Conservation (phyloP, 2,329 filamentous ascomycete genomes). For the Cytospora paraplurivora region DNA sequence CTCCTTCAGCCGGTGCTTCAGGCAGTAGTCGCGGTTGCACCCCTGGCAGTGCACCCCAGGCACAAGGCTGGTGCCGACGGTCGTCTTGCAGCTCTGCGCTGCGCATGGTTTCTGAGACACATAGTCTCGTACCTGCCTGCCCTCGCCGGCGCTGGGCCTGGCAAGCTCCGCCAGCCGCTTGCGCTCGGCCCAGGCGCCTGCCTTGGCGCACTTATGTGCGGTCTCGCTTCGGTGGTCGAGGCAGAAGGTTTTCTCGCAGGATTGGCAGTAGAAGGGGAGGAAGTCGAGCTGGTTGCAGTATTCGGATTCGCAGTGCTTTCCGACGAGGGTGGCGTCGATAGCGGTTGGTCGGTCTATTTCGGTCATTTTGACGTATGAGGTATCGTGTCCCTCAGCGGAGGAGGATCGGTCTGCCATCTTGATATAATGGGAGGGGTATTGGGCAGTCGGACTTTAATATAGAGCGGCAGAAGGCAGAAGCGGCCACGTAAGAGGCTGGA, state of each 20-base stretch:
- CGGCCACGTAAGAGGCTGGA: slow-evolving; percentile 22
- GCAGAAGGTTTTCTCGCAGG: slow-evolving; percentile 82
- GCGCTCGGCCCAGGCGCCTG: slow-evolving; percentile 64
- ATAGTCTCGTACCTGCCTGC: slow-evolving; percentile 55
- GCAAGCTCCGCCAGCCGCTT: slow-evolving; percentile 57
- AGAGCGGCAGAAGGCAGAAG: slow-evolving; percentile 18
- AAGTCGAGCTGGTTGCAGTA: slow-evolving; percentile 97
- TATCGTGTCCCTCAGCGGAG: slow-evolving; percentile 42
- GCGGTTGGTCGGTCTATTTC: slow-evolving; percentile 47
- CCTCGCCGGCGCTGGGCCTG: slow-evolving; percentile 55
- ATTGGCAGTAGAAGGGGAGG: slow-evolving; percentile 90
- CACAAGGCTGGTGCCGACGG: slow-evolving; percentile 67
- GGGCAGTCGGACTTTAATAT: not conserved
- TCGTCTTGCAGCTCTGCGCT: slow-evolving; percentile 66
- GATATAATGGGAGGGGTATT: slow-evolving; percentile 24
- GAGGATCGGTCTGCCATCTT: slow-evolving; percentile 57
- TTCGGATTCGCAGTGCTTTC: slow-evolving; percentile 85
- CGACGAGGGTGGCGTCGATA: slow-evolving; percentile 77
- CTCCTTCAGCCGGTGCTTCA: slow-evolving; percentile 74
- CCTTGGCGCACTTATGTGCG: slow-evolving; percentile 68
- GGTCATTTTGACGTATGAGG: slow-evolving; percentile 72
- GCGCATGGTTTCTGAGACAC: slow-evolving; percentile 69
- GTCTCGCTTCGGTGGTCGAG: slow-evolving; percentile 90
- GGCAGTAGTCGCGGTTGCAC: slow-evolving; percentile 75
- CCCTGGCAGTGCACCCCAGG: slow-evolving; percentile 70